phyloP scores from a whole-genome alignment of 2,329 filamentous ascomycete species.

The Neonectria sp. region DNA sequence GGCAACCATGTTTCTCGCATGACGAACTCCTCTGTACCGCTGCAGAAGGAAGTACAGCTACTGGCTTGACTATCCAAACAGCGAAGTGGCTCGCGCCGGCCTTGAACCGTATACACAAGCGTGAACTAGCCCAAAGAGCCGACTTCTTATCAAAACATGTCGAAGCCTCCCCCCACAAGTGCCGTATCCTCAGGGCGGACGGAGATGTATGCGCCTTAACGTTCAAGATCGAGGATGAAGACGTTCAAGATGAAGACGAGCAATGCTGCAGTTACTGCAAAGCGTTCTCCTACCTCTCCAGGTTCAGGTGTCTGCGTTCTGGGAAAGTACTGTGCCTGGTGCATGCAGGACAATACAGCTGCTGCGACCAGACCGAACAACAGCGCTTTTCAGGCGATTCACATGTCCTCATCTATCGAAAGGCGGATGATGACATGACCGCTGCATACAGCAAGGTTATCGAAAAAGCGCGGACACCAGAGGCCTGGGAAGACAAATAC shows the following conservation, averaged over 20 bases:
- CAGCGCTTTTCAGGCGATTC: constrained; percentile 78
- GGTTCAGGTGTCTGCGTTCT: constrained; percentile 87
- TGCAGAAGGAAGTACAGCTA: constrained; percentile 80
- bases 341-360: constrained; percentile 85
- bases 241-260: constrained; percentile 92
- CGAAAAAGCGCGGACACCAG: constrained; percentile 89
- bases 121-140: constrained; percentile 79
- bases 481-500: constrained; percentile 92
- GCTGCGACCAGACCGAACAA: constrained; percentile 78
- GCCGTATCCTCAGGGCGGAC: constrained; percentile 60
- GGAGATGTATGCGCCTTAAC: constrained; percentile 70
- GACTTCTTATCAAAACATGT: constrained; percentile 78
- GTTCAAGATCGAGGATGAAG: constrained; percentile 77
- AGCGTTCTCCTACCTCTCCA: constrained; percentile 89
- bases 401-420: constrained; percentile 84
- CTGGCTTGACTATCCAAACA: constrained; percentile 81
- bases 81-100: constrained; percentile 96
- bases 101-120: constrained; percentile 81
- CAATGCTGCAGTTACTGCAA: constrained; percentile 96
- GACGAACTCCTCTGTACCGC: constrained; percentile 95
- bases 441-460: constrained; percentile 80
- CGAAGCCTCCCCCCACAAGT: constrained; percentile 67
- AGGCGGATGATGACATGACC: constrained; percentile 79
- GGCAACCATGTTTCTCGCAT: constrained; percentile 97
- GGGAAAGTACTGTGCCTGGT: constrained; percentile 87